Conservation (phyloP, 2,329 filamentous ascomycete species). For the Ophiocordyceps camponoti-leonardi region DNA sequence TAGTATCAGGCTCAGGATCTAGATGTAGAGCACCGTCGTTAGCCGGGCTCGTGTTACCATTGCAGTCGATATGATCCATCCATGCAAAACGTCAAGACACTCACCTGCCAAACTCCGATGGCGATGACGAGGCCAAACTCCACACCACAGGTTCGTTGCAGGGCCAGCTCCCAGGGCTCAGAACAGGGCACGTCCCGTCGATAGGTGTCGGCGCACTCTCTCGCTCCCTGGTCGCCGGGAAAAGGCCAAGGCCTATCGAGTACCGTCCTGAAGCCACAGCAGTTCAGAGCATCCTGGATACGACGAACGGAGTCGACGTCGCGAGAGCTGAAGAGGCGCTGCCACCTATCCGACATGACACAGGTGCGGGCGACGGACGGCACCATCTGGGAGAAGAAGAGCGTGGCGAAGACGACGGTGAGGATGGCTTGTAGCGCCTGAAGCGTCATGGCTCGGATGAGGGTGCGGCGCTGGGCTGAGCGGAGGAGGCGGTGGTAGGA, state of each 20-base stretch:
- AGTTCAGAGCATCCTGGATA: conserved; percentile 45
- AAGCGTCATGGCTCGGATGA: not conserved
- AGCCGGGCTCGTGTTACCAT: not conserved
- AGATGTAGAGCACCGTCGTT: not conserved
- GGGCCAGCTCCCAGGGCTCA: conserved; percentile 25
- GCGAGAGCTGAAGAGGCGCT: conserved; percentile 15
- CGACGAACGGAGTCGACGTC: conserved; percentile 28
- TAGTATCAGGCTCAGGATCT: not conserved
- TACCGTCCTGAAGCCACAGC: conserved; percentile 41
- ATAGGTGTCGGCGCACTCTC: conserved; percentile 24
- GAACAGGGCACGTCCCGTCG: conserved; percentile 27
- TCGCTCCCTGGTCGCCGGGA: conserved; percentile 15
- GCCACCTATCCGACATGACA: conserved; percentile 6
- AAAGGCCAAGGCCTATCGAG: conserved; percentile 42
- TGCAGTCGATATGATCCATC: not conserved
- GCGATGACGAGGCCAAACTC: conserved; percentile 23
- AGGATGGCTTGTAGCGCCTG: conserved; percentile 3
- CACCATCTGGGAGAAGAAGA: conserved; percentile 5
- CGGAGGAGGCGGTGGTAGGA: not conserved
- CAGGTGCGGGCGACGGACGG: conserved; percentile 4
- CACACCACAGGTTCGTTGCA: conserved; percentile 25
- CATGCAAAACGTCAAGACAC: too few relatives aligned
- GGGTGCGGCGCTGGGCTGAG: not conserved
- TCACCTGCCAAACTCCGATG: conserved; percentile 31
- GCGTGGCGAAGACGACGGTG: conserved; percentile 4